phyloP scores from a whole-genome alignment of 2,329 filamentous ascomycete species.

The Mycocentrospora acerina region DNA sequence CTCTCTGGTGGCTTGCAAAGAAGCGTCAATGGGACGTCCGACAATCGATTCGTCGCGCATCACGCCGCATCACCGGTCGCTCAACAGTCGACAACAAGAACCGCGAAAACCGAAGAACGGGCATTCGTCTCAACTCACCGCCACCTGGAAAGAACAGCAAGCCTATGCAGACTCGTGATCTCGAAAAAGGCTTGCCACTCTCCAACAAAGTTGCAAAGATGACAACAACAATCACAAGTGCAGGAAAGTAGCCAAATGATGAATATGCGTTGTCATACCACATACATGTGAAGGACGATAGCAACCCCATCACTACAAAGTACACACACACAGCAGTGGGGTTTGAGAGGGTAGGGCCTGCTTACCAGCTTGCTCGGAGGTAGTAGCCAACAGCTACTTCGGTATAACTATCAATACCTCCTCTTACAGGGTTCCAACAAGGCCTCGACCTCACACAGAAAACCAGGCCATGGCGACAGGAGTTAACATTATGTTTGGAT shows the following conservation, averaged over 20 bases:
- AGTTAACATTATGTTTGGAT: no score
- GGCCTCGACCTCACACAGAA: no score
- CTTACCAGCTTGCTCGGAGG: no score
- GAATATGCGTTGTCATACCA: neutral
- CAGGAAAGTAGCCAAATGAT: slow-evolving; percentile 10
- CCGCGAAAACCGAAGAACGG: slow-evolving; percentile 37
- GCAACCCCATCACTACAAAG: no score
- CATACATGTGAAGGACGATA: neutral
- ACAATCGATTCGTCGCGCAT: slow-evolving; percentile 69
- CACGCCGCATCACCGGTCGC: slow-evolving; percentile 48
- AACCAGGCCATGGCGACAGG: no score
- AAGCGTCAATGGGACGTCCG: slow-evolving; percentile 81
- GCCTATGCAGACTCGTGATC: slow-evolving; percentile 25
- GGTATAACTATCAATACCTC: no score
- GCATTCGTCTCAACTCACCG: slow-evolving; percentile 39
- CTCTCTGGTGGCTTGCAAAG: slow-evolving; percentile 79
- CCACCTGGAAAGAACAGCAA: slow-evolving; percentile 27
- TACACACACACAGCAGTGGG: no score
- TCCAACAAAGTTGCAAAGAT: slow-evolving; percentile 25
- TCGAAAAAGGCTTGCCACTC: slow-evolving; percentile 38
- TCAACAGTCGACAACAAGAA: slow-evolving; percentile 29
- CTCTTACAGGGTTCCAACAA: no score
- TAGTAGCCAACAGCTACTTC: no score
- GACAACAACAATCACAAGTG: slow-evolving; percentile 40
- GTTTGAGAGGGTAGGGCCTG: no score